A percentile compares a stretch with the other conserved stretches of the same genome.
These are phyloP conservation scores for Trichocladium antarcticum DNA, from an alignment of 495 filamentous ascomycete species.

Conservation along the genomic window DNA sequence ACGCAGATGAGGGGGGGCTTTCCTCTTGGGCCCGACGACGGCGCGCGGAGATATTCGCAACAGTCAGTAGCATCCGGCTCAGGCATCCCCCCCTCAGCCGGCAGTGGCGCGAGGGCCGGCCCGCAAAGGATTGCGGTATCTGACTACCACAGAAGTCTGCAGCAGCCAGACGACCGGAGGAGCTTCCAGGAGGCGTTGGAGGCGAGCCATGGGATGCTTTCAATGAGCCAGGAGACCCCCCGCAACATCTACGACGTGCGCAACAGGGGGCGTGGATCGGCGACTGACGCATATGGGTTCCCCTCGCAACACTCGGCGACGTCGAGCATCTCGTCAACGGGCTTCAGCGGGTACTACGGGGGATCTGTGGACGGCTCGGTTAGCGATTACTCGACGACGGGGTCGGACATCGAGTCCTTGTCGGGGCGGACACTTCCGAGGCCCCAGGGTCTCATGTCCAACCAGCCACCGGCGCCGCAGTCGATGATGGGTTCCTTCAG, in stretches of 20 bases:
- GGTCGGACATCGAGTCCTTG: conserved; percentile 70
- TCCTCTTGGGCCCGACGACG: conserved; percentile 48
- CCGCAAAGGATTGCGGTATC: conserved; percentile 45
- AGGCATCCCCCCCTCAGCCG: conserved; percentile 11
- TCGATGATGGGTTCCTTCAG: conserved; percentile 99
- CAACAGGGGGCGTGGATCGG: conserved; percentile 48
- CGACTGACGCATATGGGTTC: conserved; percentile 85
- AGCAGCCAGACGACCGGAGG: conserved; percentile 51
- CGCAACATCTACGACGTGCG: conserved; percentile 74
- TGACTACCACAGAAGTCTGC: conserved; percentile 52
- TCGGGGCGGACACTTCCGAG: conserved; percentile 73
- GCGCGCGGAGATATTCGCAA: conserved; percentile 71
- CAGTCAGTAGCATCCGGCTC: conserved; percentile 61
- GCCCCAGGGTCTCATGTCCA: conserved; percentile 57
- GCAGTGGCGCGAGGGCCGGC: conserved; percentile 31
- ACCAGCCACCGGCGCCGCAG: conserved; percentile 71
- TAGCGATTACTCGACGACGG: conserved; percentile 88
- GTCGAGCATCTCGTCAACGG: conserved; percentile 84
- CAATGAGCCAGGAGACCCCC: conserved; percentile 84
- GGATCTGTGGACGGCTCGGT: conserved; percentile 82
- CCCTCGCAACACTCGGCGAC: conserved; percentile 82
- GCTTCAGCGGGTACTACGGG: conserved; percentile 65
- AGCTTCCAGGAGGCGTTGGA: conserved; percentile 76
- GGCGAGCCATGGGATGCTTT: conserved; percentile 75
- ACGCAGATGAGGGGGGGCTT: conserved; percentile 52